phyloP scores from a whole-genome alignment of 1,284 basidiomycete genomes.

The Gymnopus androsaceus region DNA sequence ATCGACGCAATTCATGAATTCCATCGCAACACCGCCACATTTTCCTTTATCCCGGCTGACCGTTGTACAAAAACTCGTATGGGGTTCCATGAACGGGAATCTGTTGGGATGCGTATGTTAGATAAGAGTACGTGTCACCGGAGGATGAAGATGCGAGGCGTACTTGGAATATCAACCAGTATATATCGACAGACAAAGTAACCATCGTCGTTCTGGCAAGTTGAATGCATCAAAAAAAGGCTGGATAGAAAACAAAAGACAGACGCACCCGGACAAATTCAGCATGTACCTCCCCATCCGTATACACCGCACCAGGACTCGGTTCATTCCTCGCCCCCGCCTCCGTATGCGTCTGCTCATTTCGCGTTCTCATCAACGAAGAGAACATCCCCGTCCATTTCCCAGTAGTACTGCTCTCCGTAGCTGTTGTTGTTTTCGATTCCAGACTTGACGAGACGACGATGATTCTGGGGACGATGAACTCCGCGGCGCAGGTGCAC shows the following conservation, averaged over 20 bases:
- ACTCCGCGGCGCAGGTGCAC: slow-evolving; percentile 45
- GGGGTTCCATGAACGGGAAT: slow-evolving; percentile 62
- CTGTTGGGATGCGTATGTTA: no score
- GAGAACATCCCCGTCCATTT: slow-evolving; percentile 70
- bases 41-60: slow-evolving; percentile 63
- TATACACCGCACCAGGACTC: slow-evolving; percentile 52
- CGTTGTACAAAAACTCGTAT: slow-evolving; percentile 73
- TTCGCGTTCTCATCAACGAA: slow-evolving; percentile 52
- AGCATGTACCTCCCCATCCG: slow-evolving; percentile 78
- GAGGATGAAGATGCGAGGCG: slow-evolving; percentile 28
- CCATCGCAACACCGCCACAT: slow-evolving; percentile 73
- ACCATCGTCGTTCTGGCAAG: slow-evolving; percentile 66
- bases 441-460: slow-evolving; percentile 23
- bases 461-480: slow-evolving; percentile 28
- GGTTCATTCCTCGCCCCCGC: no score
- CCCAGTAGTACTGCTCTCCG: no score
- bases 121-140: slow-evolving; percentile 3
- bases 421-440: slow-evolving; percentile 43
- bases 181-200: slow-evolving; percentile 79
- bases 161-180: slow-evolving; percentile 78
- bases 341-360: slow-evolving; percentile 32
- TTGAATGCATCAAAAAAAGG: slow-evolving; percentile 8
- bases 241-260: background rate
- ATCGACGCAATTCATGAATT: slow-evolving; percentile 35
- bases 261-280: slow-evolving; percentile 72